These are phyloP conservation scores for Fagopyrum esculentum DNA, from an alignment of 148 eudicot species.

Conservation along the genomic window DNA sequence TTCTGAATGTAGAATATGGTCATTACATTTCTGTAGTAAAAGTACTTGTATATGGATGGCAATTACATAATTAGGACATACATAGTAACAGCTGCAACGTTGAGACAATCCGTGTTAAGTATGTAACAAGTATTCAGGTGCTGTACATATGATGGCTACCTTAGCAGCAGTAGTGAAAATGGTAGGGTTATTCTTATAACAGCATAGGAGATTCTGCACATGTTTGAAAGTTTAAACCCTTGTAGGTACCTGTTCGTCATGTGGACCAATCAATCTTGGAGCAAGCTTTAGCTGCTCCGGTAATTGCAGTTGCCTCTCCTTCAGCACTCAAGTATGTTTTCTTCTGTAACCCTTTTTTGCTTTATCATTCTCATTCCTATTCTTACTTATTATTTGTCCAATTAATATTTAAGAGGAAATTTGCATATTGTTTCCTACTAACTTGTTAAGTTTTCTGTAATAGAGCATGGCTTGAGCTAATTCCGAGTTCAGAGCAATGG, in stretches of 20 bases:
- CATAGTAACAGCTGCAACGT: background rate
- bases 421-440: background rate
- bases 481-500: conserved; percentile 46
- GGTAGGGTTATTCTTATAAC: background rate
- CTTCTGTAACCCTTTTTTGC: background rate
- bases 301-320: conserved; percentile 91
- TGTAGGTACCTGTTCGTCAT: conserved; percentile 66
- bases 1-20: background rate
- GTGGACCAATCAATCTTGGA: conserved; percentile 54
- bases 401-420: too few relatives aligned
- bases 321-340: conserved; percentile 71
- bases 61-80: background rate
- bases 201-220: background rate
- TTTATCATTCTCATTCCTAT: background rate
- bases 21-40: background rate
- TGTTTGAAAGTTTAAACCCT: conserved; percentile 8
- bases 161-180: background rate
- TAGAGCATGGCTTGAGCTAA: conserved; percentile 78
- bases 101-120: background rate
- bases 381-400: background rate
- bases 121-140: background rate
- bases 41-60: background rate
- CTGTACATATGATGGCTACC: background rate
- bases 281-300: conserved; percentile 74
- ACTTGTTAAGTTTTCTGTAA: conserved; percentile 10